Evolutionary conservation across 306 rosid species (phyloP).

Genomic region (Sesbania bispinosa): DNA sequence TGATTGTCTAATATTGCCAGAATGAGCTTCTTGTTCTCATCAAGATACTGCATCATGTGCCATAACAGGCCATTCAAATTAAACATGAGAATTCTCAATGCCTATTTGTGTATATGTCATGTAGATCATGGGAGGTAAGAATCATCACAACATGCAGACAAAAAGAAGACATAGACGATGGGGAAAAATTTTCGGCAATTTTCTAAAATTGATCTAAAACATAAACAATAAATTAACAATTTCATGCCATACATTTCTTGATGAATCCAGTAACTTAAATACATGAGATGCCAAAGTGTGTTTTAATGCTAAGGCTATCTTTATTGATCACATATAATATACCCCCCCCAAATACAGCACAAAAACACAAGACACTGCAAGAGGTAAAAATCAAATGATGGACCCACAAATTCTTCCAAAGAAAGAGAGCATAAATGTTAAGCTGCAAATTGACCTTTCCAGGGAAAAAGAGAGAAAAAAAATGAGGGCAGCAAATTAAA

Average conservation of each 20-base stretch:
- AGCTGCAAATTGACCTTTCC: background rate
- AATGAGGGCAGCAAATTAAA: background rate
- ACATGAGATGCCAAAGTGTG: background rate
- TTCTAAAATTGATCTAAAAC: too few relatives aligned
- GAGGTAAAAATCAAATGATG: too few relatives aligned
- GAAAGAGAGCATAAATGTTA: too few relatives aligned
- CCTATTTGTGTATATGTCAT: too few relatives aligned
- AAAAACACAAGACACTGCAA: too few relatives aligned
- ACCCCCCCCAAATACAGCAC: too few relatives aligned
- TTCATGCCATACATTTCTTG: background rate
- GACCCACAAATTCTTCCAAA: too few relatives aligned
- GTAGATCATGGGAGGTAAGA: too few relatives aligned
- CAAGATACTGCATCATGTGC: slow-evolving; percentile 71
- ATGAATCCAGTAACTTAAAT: background rate
- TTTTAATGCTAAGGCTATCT: background rate
- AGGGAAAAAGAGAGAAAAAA: background rate
- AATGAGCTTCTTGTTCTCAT: slow-evolving; percentile 95
- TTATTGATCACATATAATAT: too few relatives aligned
- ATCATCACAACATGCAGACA: too few relatives aligned
- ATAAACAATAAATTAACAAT: background rate
- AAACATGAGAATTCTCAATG: background rate
- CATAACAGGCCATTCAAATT: slow-evolving; percentile 16
- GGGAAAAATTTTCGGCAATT: background rate
- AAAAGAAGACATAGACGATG: background rate
- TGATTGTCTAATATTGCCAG: slow-evolving; percentile 96